These are phyloP conservation scores for Porogramme epimiltina DNA, from an alignment of 1,284 basidiomycete genomes.

Conservation along the genomic window DNA sequence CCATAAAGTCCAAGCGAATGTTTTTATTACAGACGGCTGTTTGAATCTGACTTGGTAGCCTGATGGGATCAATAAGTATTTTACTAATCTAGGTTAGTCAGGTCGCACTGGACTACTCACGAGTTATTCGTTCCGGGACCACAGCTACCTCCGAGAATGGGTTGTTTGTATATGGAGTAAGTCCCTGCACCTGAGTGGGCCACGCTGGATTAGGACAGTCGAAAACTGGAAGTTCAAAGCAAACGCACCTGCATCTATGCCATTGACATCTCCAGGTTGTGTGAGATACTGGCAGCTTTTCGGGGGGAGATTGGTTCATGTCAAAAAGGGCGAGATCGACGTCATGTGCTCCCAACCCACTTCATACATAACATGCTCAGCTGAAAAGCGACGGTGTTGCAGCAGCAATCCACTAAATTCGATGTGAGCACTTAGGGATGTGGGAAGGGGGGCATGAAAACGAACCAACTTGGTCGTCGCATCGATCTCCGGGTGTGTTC, in stretches of 20 bases:
- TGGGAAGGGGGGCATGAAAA: no score
- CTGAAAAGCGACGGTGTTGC: slow-evolving; percentile 20
- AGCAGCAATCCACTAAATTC: slow-evolving; percentile 21
- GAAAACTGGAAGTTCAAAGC: no score
- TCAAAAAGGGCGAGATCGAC: not conserved
- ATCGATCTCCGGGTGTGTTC: no score
- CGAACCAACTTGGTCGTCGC: no score
- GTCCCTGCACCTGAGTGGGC: slow-evolving; percentile 6
- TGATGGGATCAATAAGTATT: no score
- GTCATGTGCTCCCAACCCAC: not conserved
- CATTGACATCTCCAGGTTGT: not conserved
- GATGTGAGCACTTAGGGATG: no score
- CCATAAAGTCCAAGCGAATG: slow-evolving; percentile 14
- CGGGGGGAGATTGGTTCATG: no score
- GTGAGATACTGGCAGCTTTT: slow-evolving; percentile 19
- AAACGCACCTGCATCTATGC: slow-evolving; percentile 18
- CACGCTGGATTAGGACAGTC: no score
- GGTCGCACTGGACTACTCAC: not conserved
- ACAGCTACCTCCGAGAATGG: not conserved
- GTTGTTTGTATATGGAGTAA: slow-evolving; percentile 2
- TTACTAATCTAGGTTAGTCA: not conserved
- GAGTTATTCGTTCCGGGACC: not conserved
- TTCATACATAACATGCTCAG: slow-evolving; percentile 25
- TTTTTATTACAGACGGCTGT: slow-evolving; percentile 12
- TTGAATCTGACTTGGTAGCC: slow-evolving; percentile 9